Percentiles rank a stretch among this genome's conserved stretches.
These are phyloP conservation scores for Cronartium quercuum DNA, from an alignment of 1,284 basidiomycete species.

Conservation along the genomic window DNA sequence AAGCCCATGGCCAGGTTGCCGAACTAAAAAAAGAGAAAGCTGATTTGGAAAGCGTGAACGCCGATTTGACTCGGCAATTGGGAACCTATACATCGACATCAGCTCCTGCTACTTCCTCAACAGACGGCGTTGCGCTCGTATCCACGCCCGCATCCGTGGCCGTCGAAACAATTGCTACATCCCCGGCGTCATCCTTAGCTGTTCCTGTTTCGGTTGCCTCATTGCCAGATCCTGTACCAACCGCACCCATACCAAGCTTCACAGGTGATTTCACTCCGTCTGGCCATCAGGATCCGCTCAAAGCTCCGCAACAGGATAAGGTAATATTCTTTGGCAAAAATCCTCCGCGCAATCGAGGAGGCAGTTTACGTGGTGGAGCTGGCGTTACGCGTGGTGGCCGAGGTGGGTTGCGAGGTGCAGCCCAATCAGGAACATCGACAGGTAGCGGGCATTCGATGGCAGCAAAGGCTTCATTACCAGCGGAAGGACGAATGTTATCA, in stretches of 20 bases:
- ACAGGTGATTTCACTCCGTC: background rate
- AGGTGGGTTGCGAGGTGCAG: no score
- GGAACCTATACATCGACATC: no score
- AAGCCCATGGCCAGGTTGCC: background rate
- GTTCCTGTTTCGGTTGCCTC: no score
- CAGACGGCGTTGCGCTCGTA: background rate
- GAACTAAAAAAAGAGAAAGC: conserved; percentile 6
- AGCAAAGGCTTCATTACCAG: conserved; percentile 1
- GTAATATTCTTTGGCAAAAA: no score
- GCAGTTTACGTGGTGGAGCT: background rate
- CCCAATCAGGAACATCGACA: no score
- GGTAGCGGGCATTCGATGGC: no score
- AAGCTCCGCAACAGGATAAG: background rate
- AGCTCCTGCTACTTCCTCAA: background rate
- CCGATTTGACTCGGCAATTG: background rate
- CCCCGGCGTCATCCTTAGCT: no score
- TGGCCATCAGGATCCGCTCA: background rate
- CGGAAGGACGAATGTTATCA: background rate
- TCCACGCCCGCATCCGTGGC: no score
- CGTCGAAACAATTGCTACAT: no score
- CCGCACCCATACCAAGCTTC: background rate
- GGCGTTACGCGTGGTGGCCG: background rate
- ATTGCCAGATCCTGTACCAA: no score
- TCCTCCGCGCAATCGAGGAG: no score
- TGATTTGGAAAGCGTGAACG: background rate